Conservation (phyloP, 495 filamentous ascomycete species). For the Penicillium roqueforti region DNA sequence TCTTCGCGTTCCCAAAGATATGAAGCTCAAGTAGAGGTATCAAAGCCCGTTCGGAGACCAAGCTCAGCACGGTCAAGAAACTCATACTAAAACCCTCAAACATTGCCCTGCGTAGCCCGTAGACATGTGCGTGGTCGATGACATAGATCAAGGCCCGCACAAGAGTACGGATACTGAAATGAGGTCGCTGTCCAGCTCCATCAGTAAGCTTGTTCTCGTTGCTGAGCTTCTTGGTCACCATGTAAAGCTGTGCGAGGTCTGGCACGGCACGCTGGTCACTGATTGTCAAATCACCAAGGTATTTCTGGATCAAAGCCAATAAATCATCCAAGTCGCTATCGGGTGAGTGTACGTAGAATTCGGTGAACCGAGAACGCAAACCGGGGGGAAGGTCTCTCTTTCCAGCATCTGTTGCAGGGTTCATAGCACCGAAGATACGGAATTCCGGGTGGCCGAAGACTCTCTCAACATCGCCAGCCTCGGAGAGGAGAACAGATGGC, state of each 20-base stretch:
- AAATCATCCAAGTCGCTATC: constrained; percentile 82
- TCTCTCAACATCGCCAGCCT: constrained; percentile 85
- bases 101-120: constrained; percentile 80
- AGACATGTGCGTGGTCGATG: constrained; percentile 73
- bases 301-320: constrained; percentile 76
- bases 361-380: constrained; percentile 82
- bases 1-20: constrained; percentile 63
- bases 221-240: constrained; percentile 77
- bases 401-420: constrained; percentile 94
- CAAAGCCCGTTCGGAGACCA: constrained; percentile 71
- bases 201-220: constrained; percentile 82
- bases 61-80: constrained; percentile 80
- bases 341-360: constrained; percentile 85
- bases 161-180: constrained; percentile 94
- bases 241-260: constrained; percentile 79
- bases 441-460: constrained; percentile 90
- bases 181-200: constrained; percentile 86
- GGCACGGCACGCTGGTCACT: constrained; percentile 61
- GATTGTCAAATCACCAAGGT: constrained; percentile 65
- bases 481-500: constrained; percentile 82
- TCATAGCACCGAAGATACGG: constrained; percentile 97
- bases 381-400: constrained; percentile 89
- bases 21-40: constrained; percentile 76
- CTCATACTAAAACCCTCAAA: constrained; percentile 99
- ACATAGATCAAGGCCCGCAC: constrained; percentile 87